Evolutionary conservation across 23 red algal species (phyloP), one percentile per base, ranked within the genome.

Genomic region (Gracilaria gracilis): DNA sequence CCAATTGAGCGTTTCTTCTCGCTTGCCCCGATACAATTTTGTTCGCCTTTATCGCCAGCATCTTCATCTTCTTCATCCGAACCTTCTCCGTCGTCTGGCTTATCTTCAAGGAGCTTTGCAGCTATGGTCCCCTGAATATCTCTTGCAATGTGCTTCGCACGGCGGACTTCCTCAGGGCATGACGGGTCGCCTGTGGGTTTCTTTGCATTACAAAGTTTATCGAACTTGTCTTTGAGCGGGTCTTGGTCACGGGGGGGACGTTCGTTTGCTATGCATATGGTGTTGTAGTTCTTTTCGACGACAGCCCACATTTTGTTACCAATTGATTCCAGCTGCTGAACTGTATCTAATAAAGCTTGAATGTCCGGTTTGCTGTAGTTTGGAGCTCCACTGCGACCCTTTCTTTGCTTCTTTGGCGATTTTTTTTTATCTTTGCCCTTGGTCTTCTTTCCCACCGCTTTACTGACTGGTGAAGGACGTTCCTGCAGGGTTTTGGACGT

Each of bases 191-290:
- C 55, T 0, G 80, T 66, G 1, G 2, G 4, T n/a, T 84, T 84
- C 24, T 84, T 84, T 9, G 80, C 7, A n/a, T 84, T 84, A 37
- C 48, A 31, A 65, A 84, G 80, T 35, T 88, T 88, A 34, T 88
- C 70, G 16, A 88, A 88, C 51, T 88, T 77, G 50, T 62, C 61
- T 31, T 61, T 75, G 5, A 86, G 82, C 40, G 82, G 72, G 0
- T 86, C 61, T 15, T 49, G 17, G 61, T 86, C 82, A 16, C 82
- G 28, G 23, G 42, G 0, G 53, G 0, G 82, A 39, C 61, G n/a
- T 9, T 25, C n/a, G 39, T 86, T 67, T 48, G 33, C 34, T 62
- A 86, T 13, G 72, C 82, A 48, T n/a, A n/a, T n/a, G n/a, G n/a
- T n/a, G n/a, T 72, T n/a, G 35, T 69, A 69, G 14, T 86, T 47